Evolutionary conservation across 2,329 filamentous ascomycete species (phyloP).

Genomic region (Magnaporthales sp.): DNA sequence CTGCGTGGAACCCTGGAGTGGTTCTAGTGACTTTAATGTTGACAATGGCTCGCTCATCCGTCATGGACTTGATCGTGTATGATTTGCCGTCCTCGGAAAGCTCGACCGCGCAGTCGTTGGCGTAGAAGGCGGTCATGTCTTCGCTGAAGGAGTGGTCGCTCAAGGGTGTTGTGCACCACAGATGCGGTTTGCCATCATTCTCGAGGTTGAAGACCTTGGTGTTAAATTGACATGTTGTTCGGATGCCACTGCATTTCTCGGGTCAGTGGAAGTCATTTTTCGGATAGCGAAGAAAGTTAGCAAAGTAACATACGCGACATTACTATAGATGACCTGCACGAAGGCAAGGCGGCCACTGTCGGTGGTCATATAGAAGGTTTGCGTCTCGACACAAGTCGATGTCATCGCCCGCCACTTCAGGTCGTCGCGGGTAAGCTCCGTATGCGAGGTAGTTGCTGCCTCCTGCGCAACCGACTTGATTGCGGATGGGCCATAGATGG

Average conservation of each 20-base stretch:
- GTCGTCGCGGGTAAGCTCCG: constrained; percentile 68
- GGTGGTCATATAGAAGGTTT: constrained; percentile 84
- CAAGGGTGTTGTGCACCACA: constrained; percentile 80
- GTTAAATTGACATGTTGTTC: constrained; percentile 89
- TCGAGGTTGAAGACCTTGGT: constrained; percentile 74
- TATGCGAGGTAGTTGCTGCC: constrained; percentile 68
- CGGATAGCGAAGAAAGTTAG: constrained; percentile 11
- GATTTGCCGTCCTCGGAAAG: constrained; percentile 74
- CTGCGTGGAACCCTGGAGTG: constrained; percentile 75
- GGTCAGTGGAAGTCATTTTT: not conserved
- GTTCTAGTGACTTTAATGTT: constrained; percentile 73
- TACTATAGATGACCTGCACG: constrained; percentile 94
- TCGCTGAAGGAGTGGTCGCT: constrained; percentile 76
- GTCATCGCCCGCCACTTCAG: constrained; percentile 76
- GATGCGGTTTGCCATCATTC: constrained; percentile 60
- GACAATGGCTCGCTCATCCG: constrained; percentile 71
- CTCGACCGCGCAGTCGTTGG: constrained; percentile 75
- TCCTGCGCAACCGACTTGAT: constrained; percentile 81
- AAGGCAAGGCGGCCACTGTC: constrained; percentile 71
- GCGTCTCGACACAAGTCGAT: constrained; percentile 85
- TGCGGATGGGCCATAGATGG: constrained; percentile 84
- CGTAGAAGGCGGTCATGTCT: constrained; percentile 74
- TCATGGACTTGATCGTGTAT: constrained; percentile 86
- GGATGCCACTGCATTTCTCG: constrained; percentile 60
- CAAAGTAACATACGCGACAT: constrained; percentile 64